Evolutionary conservation across 441 rosid species (phyloP).

Genomic region (Pelargonium fulgidum): DNA sequence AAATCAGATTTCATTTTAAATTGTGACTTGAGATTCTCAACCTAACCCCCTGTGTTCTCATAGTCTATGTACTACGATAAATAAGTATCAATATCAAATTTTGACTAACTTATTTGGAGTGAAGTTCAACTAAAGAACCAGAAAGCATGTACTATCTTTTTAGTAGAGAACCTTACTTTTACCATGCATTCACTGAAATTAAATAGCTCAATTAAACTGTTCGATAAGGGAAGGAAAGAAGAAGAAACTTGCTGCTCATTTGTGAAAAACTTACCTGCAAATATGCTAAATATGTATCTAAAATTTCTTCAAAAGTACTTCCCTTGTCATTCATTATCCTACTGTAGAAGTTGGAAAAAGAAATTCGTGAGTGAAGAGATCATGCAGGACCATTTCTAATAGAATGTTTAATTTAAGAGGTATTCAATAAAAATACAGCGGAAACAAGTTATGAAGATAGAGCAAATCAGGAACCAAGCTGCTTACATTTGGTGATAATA

Average conservation of each 20-base stretch:
- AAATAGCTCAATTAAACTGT: background rate
- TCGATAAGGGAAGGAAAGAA: slow-evolving; percentile 6
- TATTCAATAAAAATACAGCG: background rate
- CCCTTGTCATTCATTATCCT: slow-evolving; percentile 65
- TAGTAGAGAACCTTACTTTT: background rate
- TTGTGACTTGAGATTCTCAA: background rate
- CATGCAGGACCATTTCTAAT: background rate
- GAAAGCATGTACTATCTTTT: background rate
- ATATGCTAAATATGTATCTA: slow-evolving; percentile 83
- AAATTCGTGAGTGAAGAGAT: background rate
- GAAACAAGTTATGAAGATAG: background rate
- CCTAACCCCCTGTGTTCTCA: background rate
- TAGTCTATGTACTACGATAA: background rate
- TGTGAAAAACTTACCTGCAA: slow-evolving; percentile 53
- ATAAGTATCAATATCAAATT: background rate
- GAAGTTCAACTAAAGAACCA: background rate
- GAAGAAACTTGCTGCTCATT: slow-evolving; percentile 15
- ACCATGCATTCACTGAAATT: background rate
- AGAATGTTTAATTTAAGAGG: background rate
- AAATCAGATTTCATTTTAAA: background rate
- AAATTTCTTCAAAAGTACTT: slow-evolving; percentile 68
- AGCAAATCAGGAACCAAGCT: slow-evolving; percentile 13
- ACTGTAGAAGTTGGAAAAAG: slow-evolving; percentile 20
- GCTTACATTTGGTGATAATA: slow-evolving; percentile 55
- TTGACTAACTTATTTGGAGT: background rate